A percentile compares a stretch with the other conserved stretches of the same genome.
These are phyloP conservation scores for Metschnikowia anglica DNA, from an alignment of 805 yeast species.

Conservation along the genomic window DNA sequence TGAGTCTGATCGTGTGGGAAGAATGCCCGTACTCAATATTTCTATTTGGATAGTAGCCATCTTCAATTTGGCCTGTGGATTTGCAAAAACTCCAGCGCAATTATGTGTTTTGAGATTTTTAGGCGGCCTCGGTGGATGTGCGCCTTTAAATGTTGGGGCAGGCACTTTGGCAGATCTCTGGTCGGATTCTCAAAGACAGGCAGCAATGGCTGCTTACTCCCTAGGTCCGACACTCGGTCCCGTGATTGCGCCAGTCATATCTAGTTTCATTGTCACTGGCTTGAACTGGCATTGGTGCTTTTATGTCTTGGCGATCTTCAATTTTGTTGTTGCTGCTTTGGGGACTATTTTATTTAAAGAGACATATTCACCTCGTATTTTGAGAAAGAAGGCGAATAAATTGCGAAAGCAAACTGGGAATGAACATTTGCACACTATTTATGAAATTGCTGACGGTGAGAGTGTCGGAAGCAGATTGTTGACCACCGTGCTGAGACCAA, in stretches of 20 bases:
- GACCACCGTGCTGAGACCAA: conserved; percentile 53
- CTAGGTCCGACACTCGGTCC: conserved; percentile 72
- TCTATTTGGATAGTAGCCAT: conserved; percentile 49
- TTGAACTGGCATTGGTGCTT: conserved; percentile 68
- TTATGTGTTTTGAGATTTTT: conserved; percentile 58
- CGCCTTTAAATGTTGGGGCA: conserved; percentile 68
- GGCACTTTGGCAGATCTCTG: conserved; percentile 66
- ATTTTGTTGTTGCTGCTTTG: conserved; percentile 47
- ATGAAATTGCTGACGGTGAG: conserved; percentile 56
- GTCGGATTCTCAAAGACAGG: conserved; percentile 49
- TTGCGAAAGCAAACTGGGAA: conserved; percentile 58
- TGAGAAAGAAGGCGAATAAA: conserved; percentile 45
- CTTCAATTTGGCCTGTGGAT: conserved; percentile 62
- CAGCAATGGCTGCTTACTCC: conserved; percentile 58
- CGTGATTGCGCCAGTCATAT: conserved; percentile 56
- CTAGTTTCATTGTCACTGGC: conserved; percentile 55
- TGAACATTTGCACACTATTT: conserved; percentile 54
- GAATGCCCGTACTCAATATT: conserved; percentile 53
- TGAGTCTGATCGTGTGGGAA: conserved; percentile 57
- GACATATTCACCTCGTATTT: conserved; percentile 57
- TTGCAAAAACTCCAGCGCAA: conserved; percentile 57
- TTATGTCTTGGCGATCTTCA: conserved; percentile 56
- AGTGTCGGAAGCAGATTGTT: conserved; percentile 41
- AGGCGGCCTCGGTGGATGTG: conserved; percentile 67
- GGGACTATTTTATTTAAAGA: conserved; percentile 54